Base-by-base conservation (phyloP, 2,329 filamentous ascomycete species). In the Fusarium begoniae region DNA sequence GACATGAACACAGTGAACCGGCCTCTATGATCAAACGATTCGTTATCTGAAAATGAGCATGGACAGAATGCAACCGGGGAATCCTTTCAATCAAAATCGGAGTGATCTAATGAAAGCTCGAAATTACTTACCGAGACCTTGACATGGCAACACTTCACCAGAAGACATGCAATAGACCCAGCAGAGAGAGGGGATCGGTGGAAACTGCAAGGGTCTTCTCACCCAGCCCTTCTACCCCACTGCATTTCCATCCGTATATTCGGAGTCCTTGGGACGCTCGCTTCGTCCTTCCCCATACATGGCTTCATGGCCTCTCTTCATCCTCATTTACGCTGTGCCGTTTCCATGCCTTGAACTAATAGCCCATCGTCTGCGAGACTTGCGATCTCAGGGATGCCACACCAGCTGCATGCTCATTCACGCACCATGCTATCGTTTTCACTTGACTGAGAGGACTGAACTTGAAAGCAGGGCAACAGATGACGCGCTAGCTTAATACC, bases 121-220 rank as follows among this genome's bases (percentile, higher is more conserved):
- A 72, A 61, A 63, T 67, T 70, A 63, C 66, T 35, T 69, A 65
- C 53, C 44, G 64, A 73, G 63, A 63, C 38, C 55, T 63, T 61
- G 43, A 65, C 56, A 58, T 65, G 57, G 69, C 59, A 69, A 51
- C 58, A 69, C 56, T 59, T 72, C 50, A 41, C 14, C 41, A 55
- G 56, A 73, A 65, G 60, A 48, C 51, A 50, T 66, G 58, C 69
- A 51, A 74, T 70, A 63, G 66, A 65, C 63, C 75, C 63, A 69
- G 63, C 71, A 58, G 63, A 73, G 63, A 73, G 48, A 68, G 57
- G 55, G 48, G 66, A 74, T 70, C 57, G 50, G 74, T 71, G 59
- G 66, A 73, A 58, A 45, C 53, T 61, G 59, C 73, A 74, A 75
- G 75, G 76, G 66, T 75, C 55, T 76, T 72, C 66, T 65, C 60